Conservation (phyloP, 129 eudicot species). For the Artemisia annua region DNA sequence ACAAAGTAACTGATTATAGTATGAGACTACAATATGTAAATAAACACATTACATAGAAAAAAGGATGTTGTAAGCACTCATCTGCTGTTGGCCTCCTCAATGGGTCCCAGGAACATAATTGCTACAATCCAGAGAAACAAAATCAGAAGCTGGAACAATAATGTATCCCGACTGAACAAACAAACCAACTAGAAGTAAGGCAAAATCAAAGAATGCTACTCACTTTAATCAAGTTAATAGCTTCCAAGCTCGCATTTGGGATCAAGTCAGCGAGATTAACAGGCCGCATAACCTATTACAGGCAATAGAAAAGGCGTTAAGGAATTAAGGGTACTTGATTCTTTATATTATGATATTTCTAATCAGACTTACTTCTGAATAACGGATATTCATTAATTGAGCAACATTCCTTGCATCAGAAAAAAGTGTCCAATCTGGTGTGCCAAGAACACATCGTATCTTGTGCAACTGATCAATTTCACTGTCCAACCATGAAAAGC, state of each 20-base stretch:
- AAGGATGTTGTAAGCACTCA: slow-evolving; percentile 81
- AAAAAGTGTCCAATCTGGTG: slow-evolving; percentile 76
- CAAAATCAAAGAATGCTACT: slow-evolving; percentile 12
- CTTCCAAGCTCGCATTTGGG: slow-evolving; percentile 87
- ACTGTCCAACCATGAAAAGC: slow-evolving; percentile 50
- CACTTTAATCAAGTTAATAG: slow-evolving; percentile 84
- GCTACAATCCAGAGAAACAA: slow-evolving; percentile 39
- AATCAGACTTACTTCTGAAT: slow-evolving; percentile 51
- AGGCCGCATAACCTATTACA: slow-evolving; percentile 59
- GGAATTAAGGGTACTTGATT: neutral
- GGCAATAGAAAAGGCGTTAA: slow-evolving; percentile 4
- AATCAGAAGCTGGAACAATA: slow-evolving; percentile 10
- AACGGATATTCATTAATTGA: slow-evolving; percentile 49
- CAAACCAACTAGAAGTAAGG: slow-evolving; percentile 14
- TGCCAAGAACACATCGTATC: slow-evolving; percentile 86
- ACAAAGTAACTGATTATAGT: no score
- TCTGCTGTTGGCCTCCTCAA: slow-evolving; percentile 88
- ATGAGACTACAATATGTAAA: slow-evolving; percentile 9
- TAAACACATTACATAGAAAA: slow-evolving; percentile 69
- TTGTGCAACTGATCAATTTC: slow-evolving; percentile 91
- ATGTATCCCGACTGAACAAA: slow-evolving; percentile 5
- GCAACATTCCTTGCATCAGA: slow-evolving; percentile 66
- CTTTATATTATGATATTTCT: neutral
- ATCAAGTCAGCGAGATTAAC: slow-evolving; percentile 72
- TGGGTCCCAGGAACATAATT: slow-evolving; percentile 96